Conservation (phyloP, 495 filamentous ascomycete genomes). For the Usnea hakonensis region DNA sequence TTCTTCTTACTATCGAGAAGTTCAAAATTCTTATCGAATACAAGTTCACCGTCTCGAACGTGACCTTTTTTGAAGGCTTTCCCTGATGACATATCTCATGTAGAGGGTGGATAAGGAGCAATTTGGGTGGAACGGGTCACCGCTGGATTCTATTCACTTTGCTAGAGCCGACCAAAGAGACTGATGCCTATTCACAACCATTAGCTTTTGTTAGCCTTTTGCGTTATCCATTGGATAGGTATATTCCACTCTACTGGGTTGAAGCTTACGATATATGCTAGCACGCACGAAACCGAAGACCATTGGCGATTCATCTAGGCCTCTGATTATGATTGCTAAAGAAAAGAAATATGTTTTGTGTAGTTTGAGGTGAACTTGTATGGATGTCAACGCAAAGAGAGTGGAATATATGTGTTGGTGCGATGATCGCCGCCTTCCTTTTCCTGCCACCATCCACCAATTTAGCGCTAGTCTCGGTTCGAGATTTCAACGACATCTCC, state of each 20-base stretch:
- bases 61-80: constrained; percentile 14
- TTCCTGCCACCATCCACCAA: constrained; percentile 22
- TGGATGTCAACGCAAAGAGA: not conserved
- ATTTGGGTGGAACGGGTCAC: constrained; percentile 3
- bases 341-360: not conserved
- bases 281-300: not conserved
- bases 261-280: constrained; percentile 6
- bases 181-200: not conserved
- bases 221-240: not conserved
- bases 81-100: constrained; percentile 15
- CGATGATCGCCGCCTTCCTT: constrained; percentile 4
- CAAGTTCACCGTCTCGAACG: constrained; percentile 9
- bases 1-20: constrained; percentile 15
- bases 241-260: not conserved
- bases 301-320: not conserved
- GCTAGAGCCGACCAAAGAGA: not conserved
- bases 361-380: not conserved
- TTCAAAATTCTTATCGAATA: constrained; percentile 15
- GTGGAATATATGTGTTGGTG: constrained; percentile 5
- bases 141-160: not conserved
- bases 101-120: not conserved
- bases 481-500: constrained; percentile 19
- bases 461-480: constrained; percentile 20
- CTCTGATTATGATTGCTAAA: not conserved
- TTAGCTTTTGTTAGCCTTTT: constrained; percentile 4